These are phyloP conservation scores for Fraxinus sp. DNA, from an alignment of 305 asterid species.

Conservation along the genomic window DNA sequence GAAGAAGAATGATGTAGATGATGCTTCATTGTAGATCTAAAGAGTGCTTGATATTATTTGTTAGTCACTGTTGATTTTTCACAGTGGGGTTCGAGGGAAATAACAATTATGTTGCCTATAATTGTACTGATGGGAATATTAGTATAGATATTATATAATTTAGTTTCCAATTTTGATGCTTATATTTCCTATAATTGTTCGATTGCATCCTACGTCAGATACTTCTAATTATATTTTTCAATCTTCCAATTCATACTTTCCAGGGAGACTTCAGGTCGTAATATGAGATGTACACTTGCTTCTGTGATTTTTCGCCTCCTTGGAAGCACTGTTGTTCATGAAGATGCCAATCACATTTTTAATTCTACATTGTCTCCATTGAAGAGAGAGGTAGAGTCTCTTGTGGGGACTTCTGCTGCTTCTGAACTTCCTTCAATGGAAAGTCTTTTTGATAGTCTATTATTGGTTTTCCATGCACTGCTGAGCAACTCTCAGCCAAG, in stretches of 20 bases:
- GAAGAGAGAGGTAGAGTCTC: constrained; percentile 62
- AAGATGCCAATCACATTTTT: constrained; percentile 60
- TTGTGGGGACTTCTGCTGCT: constrained; percentile 48
- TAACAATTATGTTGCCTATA: neutral
- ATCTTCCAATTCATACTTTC: constrained; percentile 12
- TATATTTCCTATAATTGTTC: neutral
- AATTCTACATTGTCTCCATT: constrained; percentile 41
- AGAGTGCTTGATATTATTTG: neutral
- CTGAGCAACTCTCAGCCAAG: constrained; percentile 84
- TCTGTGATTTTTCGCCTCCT: constrained; percentile 82
- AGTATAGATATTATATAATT: neutral
- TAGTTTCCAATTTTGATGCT: neutral
- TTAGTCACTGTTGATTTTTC: neutral
- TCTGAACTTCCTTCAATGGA: constrained; percentile 51
- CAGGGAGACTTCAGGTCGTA: constrained; percentile 92
- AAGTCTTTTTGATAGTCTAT: constrained; percentile 74
- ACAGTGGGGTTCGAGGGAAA: neutral
- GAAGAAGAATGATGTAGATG: neutral
- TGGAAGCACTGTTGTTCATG: constrained; percentile 95
- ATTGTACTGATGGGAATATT: neutral
- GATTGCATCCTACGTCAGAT: neutral
- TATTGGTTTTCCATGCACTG: constrained; percentile 82
- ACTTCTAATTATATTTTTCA: neutral
- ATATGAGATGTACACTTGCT: constrained; percentile 76
- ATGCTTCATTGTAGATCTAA: neutral